A percentile compares a stretch with the other conserved stretches of the same genome.
phyloP scores from a whole-genome alignment of 2,329 filamentous ascomycete genomes.

The Dothideomycetidae sp. region DNA sequence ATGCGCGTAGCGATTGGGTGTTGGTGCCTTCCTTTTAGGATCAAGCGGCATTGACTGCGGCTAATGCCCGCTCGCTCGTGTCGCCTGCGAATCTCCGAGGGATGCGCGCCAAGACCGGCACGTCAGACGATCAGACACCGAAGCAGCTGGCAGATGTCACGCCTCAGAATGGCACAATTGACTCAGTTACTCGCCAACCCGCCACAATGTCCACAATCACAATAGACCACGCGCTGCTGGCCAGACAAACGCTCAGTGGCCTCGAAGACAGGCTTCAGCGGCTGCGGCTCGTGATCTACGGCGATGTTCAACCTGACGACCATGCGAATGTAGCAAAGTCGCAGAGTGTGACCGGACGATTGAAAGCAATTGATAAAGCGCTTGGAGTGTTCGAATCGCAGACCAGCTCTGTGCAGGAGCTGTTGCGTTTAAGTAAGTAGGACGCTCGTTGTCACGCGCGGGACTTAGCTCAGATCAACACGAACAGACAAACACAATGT shows the following conservation, averaged over 20 bases:
- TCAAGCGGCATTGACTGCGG: no score
- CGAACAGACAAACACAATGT: conserved; percentile 3
- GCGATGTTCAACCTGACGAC: conserved; percentile 13
- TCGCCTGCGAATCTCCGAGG: no score
- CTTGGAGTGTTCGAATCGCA: conserved; percentile 26
- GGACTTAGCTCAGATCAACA: conserved; percentile 10
- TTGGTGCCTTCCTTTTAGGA: no score
- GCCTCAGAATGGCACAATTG: no score
- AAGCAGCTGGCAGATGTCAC: no score
- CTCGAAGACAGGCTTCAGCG: conserved; percentile 33
- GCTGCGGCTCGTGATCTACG: conserved; percentile 30
- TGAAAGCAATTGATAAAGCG: conserved; percentile 17
- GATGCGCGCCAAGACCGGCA: no score
- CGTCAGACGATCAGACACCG: no score
- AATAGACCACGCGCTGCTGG: conserved; percentile 3
- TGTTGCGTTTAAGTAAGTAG: conserved; percentile 27
- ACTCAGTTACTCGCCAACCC: not conserved
- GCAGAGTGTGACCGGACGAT: conserved; percentile 15
- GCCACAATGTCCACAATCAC: not conserved
- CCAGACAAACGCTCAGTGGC: conserved; percentile 26
- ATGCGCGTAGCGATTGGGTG: no score
- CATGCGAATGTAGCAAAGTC: conserved; percentile 3
- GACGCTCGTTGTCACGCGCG: conserved; percentile 16
- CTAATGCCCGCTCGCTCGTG: no score
- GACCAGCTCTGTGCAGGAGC: conserved; percentile 26